Evolutionary conservation across 164 flowering plant genomes (phyloP).

Genomic region (Euptelea pleiosperma): DNA sequence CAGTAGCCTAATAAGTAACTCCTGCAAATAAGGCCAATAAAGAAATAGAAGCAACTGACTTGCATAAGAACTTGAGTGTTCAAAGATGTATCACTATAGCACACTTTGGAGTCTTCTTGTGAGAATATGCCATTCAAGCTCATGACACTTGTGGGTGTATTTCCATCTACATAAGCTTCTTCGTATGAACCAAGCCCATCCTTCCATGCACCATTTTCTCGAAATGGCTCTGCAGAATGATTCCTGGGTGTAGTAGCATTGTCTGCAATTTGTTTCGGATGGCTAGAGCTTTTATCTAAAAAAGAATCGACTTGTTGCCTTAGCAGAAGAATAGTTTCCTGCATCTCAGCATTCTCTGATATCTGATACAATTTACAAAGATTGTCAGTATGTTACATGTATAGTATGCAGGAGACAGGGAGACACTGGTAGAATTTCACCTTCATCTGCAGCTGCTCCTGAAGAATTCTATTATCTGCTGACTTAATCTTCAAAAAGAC

Average conservation of each 20-base stretch:
- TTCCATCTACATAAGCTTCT: conserved; percentile 38
- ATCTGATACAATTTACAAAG: conserved; percentile 27
- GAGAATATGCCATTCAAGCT: conserved; percentile 47
- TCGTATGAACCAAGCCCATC: conserved; percentile 26
- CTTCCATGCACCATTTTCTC: conserved; percentile 20
- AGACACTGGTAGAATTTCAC: conserved; percentile 21
- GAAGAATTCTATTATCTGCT: conserved; percentile 81
- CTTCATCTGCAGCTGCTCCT: conserved; percentile 79
- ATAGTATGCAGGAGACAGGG: neutral
- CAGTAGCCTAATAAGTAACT: neutral
- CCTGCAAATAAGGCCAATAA: neutral
- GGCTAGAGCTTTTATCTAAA: conserved; percentile 25
- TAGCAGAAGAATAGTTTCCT: conserved; percentile 62
- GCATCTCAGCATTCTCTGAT: conserved; percentile 72
- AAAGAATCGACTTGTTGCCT: conserved; percentile 57
- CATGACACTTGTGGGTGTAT: conserved; percentile 50
- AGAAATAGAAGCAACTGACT: conserved; percentile 29
- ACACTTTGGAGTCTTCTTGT: conserved; percentile 43
- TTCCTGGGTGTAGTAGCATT: conserved; percentile 13
- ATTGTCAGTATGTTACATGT: neutral
- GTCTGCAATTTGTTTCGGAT: conserved; percentile 20
- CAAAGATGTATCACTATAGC: conserved; percentile 22
- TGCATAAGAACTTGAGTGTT: conserved; percentile 50
- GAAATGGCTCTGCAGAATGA: conserved; percentile 22
- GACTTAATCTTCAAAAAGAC: conserved; percentile 56